Evolutionary conservation across 2,329 filamentous ascomycete species (phyloP), one percentile per base, ranked within the genome.

Genomic region (Colletotrichum ledebouriae): DNA sequence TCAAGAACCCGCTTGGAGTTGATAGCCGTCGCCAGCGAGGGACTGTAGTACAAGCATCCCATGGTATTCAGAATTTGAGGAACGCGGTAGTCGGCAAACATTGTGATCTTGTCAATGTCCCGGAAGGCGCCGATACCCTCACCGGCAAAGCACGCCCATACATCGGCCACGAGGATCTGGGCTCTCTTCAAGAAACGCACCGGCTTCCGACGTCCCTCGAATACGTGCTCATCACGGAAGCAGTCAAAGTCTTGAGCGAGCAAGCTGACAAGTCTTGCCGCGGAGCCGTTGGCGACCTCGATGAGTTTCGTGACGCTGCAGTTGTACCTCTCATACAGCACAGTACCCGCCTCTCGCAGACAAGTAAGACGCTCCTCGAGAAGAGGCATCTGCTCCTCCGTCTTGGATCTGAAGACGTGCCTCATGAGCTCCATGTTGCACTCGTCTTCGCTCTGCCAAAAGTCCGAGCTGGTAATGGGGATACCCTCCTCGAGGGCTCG

Each of bases 61-160:
- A 98, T 84, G 10, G 89, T 89, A 74, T 94, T 89, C 39, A 99
- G 86, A 73, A 98, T 96, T 81, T 99, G 96, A 13, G 97, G 97
- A 61, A 99, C 91, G 49, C 96, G 92, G 77, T 99, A 99, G 82
- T 99, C 96, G 76, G 96, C 94, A 83, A 99, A 99, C 91, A 98
- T 98, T 69, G 96, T 99, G 74, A 99, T 92, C 77, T 94, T 94
- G 80, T 96, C 92, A 73, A 99, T 97, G 76, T 99, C 96, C 65
- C 89, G 77, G 78, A 99, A 99, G 33, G 86, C 83, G 37, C 96
- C 97, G 75, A 90, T 94, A 29, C 87, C 85, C 72, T 91, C 84
- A 52, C 94, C 94, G 60, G 95, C 89, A 77, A 98, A 98, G 71
- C 94, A 97, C 5, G 96, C 97, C 97, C 97, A 99, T 1, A 98